Base-by-base conservation (phyloP, 1,139 yeast genomes). In the Zygosaccharomyces pseudobailii region DNA sequence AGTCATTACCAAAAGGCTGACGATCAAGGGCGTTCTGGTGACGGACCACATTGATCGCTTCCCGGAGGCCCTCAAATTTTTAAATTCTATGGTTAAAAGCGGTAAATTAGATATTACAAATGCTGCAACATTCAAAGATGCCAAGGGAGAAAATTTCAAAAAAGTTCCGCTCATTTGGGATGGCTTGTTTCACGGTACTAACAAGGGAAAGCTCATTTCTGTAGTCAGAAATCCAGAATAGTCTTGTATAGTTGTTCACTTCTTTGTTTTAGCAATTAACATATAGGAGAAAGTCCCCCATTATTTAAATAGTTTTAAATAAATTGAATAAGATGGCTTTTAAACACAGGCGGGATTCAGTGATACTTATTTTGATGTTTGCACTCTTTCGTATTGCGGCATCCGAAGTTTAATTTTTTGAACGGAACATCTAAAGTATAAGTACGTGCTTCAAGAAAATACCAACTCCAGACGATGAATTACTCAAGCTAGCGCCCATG, bases 21-120 rank as follows among this genome's bases (percentile, higher is more conserved):
- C 67, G 0, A 71, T 79, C 34, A 66, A 66, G 49, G 85, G 85
- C 19, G 72, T 78, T 53, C 62, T 78, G 45, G 71, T 77, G 24
- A 46, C 62, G 30, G 79, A 78, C 55, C 50, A 51, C 17, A 22
- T 32, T 3, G 57, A 54, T 1, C 59, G 70, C 38, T 70, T 67
- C 56, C 66, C 67, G 3, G 67, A 67, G 47, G 81, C 72, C n/a
- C 55, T 71, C 37, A 50, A 46, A 7, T 66, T 60, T 23, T 62
- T 79, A 42, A 58, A 59, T 8, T 58, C 59, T 8, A 72, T 68
- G 47, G 61, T 75, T 44, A 59, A 69, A 47, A 55, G 61, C 10
- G 84, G 84, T 20, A 69, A 72, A 43, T 57, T 80, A 48, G 67
- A 65, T 27, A 52, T 67, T 19, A 55, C 57, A 3, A 63, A 65